Percentiles rank a stretch among this genome's conserved stretches.
Evolutionary conservation across 768 basidiomycete species (phyloP).

Genomic region (Multifurca ochricompacta): DNA sequence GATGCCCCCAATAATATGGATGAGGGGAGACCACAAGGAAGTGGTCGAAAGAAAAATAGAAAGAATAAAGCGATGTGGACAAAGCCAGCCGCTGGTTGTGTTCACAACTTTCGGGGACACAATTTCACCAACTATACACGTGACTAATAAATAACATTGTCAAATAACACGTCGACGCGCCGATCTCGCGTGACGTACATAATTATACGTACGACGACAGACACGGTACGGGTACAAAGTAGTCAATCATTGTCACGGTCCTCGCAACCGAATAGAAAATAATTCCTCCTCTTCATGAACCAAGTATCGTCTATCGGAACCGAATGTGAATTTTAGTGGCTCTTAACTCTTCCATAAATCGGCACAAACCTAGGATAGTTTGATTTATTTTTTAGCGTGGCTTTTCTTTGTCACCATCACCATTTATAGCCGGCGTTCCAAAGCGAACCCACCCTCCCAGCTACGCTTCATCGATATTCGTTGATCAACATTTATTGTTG

Average conservation of each 20-base stretch:
- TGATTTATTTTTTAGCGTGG: no score
- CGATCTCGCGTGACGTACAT: constrained; percentile 9
- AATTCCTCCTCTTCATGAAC: no score
- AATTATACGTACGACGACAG: no score
- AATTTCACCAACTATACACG: constrained; percentile 18
- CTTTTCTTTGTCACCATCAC: no score
- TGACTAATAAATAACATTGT: constrained; percentile 15
- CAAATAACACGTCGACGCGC: constrained; percentile 23
- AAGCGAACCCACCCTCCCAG: constrained; percentile 60
- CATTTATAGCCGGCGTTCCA: constrained; percentile 49
- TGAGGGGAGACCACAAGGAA: constrained; percentile 4
- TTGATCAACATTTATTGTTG: constrained; percentile 58
- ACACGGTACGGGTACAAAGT: no score
- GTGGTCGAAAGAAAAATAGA: constrained; percentile 6
- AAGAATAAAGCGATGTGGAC: constrained; percentile 10
- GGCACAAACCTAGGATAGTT: no score
- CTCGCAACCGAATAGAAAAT: no score
- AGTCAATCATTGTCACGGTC: background rate
- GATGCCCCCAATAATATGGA: constrained; percentile 12
- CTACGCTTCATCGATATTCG: constrained; percentile 64
- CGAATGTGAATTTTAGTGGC: no score
- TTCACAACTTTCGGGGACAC: constrained; percentile 14
- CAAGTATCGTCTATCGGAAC: no score
- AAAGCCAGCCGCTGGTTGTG: constrained; percentile 21
- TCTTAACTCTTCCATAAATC: no score